Percentiles rank a stretch among this genome's conserved stretches.
phyloP scores from a whole-genome alignment of 306 rosid species.

The Acacia confusa region DNA sequence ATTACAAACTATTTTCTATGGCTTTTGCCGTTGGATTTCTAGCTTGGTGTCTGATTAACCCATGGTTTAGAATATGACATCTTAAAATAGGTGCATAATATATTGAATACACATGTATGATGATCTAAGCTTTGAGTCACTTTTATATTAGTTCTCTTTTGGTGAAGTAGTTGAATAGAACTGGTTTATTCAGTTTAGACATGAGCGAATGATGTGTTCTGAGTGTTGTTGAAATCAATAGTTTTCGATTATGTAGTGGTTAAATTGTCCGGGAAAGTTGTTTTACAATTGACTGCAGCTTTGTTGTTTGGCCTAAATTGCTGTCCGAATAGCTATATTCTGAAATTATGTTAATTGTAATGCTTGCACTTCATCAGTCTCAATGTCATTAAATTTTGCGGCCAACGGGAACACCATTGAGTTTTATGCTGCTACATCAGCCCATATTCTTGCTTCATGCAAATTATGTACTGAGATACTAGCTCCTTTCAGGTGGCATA shows the following conservation, averaged over 20 bases:
- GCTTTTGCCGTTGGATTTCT: constrained; percentile 6
- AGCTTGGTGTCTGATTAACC: background rate
- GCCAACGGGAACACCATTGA: background rate
- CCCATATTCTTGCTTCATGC: background rate
- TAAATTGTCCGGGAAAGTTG: background rate
- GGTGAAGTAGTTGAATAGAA: background rate
- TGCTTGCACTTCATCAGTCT: background rate
- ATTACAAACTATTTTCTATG: background rate
- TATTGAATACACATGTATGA: background rate
- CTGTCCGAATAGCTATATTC: background rate
- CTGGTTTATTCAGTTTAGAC: background rate
- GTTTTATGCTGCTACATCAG: background rate
- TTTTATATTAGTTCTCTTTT: background rate
- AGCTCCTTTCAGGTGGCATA: constrained; percentile 61
- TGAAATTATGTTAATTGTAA: background rate
- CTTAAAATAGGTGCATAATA: background rate
- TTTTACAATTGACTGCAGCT: background rate
- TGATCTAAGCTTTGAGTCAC: background rate
- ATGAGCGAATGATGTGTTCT: background rate
- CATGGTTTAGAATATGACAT: background rate
- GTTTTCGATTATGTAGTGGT: background rate
- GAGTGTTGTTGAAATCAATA: background rate
- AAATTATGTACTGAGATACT: background rate
- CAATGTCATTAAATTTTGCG: background rate
- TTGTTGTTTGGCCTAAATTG: background rate